Conservation (phyloP, 306 rosid species). For the Dicorynia guianensis region DNA sequence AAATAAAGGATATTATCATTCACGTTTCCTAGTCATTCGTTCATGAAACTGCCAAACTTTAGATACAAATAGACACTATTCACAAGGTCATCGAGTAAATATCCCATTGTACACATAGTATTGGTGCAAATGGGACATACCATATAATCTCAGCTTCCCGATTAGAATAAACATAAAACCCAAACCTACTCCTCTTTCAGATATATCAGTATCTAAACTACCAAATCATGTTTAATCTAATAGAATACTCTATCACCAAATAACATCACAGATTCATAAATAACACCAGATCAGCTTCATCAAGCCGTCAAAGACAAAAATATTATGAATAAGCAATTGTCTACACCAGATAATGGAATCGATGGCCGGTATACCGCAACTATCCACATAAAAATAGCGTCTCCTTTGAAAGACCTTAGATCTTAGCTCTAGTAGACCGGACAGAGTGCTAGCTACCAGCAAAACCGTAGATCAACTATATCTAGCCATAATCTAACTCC, state of each 20-base stretch:
- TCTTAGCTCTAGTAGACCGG: constrained; percentile 35
- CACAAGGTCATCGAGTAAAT: constrained; percentile 8
- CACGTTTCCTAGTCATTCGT: background rate
- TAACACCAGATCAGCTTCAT: constrained; percentile 45
- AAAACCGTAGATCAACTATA: constrained; percentile 52
- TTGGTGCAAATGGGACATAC: background rate
- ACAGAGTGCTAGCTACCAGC: background rate
- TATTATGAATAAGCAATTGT: background rate
- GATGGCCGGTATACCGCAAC: background rate
- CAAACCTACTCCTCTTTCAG: background rate
- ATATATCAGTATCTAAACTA: background rate
- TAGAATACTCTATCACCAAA: constrained; percentile 3
- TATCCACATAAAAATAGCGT: background rate
- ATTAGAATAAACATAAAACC: background rate
- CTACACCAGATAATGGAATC: background rate
- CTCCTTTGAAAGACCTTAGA: constrained; percentile 33
- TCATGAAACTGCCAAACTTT: background rate
- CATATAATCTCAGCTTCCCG: background rate
- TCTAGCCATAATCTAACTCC: constrained; percentile 29
- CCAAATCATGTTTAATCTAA: constrained; percentile 2
- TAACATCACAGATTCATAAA: constrained; percentile 28
- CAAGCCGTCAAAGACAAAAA: constrained; percentile 26
- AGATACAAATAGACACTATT: background rate
- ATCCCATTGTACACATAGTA: background rate
- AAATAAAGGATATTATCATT: background rate